phyloP scores from a whole-genome alignment of 306 rosid species.

The Pueraria montana region DNA sequence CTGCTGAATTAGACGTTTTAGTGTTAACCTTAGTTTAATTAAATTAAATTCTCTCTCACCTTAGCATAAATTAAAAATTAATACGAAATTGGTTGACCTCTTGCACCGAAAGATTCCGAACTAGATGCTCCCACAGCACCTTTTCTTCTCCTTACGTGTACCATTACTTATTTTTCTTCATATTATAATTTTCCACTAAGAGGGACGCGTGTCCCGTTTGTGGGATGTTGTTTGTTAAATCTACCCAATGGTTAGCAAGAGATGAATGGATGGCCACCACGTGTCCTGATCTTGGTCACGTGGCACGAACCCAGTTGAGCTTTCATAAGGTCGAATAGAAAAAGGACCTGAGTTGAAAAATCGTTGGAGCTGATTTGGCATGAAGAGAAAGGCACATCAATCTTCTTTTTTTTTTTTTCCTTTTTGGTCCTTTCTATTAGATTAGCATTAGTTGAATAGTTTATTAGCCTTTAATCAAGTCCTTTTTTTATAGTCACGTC shows the following conservation, averaged over 20 bases:
- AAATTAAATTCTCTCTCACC: slow-evolving; percentile 14
- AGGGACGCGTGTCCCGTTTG: slow-evolving; percentile 48
- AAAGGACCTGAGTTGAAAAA: slow-evolving; percentile 19
- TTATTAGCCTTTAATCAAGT: not conserved
- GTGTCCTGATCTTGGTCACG: slow-evolving; percentile 40
- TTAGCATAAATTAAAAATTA: not conserved
- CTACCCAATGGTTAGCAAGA: not conserved
- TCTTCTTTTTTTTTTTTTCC: slow-evolving; percentile 21
- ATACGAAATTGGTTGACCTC: slow-evolving; percentile 32
- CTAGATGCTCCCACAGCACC: not conserved
- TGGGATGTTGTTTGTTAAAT: not conserved
- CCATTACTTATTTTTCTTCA: slow-evolving; percentile 4
- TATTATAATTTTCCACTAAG: not conserved
- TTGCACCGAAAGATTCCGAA: slow-evolving; percentile 36
- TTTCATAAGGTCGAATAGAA: not conserved
- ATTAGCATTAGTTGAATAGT: slow-evolving; percentile 24
- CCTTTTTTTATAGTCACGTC: not conserved
- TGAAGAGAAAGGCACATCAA: not conserved
- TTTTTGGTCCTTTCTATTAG: not conserved
- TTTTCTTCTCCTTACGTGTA: slow-evolving; percentile 41
- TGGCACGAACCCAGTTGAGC: slow-evolving; percentile 6
- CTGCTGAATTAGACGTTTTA: slow-evolving; percentile 31
- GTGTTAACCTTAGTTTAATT: slow-evolving; percentile 32
- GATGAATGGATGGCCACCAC: slow-evolving; percentile 31
- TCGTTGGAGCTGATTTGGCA: slow-evolving; percentile 47